Percentiles rank a stretch among this genome's conserved stretches.
Evolutionary conservation across 768 basidiomycete genomes (phyloP).

Genomic region (Lactarius hengduanensis): DNA sequence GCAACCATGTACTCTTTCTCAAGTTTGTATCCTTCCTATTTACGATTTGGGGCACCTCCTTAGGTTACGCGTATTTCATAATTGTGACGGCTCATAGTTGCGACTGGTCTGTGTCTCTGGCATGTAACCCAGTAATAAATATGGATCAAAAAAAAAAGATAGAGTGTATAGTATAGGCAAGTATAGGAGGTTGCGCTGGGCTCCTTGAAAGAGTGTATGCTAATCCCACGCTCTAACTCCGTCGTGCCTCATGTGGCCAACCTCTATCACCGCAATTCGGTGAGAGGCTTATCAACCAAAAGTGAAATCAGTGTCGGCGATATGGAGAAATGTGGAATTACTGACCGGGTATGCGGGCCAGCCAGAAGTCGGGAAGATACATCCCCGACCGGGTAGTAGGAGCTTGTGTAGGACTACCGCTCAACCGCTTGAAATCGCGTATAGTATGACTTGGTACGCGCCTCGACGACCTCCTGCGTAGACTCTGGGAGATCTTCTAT

Average conservation of each 20-base stretch:
- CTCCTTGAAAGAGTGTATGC: neutral
- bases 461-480: slow-evolving; percentile 88
- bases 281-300: slow-evolving; percentile 1
- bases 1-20: too few relatives aligned
- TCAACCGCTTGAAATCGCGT: slow-evolving; percentile 68
- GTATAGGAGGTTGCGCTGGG: neutral
- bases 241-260: neutral
- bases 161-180: neutral
- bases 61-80: too few relatives aligned
- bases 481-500: slow-evolving; percentile 88
- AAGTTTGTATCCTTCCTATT: too few relatives aligned
- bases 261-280: neutral
- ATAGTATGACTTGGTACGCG: slow-evolving; percentile 82
- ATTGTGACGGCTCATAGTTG: too few relatives aligned
- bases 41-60: too few relatives aligned
- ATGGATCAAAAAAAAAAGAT: neutral
- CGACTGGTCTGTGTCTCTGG: too few relatives aligned
- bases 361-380: neutral
- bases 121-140: too few relatives aligned
- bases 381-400: neutral
- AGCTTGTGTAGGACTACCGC: slow-evolving; percentile 16
- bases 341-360: neutral
- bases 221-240: neutral
- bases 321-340: neutral
- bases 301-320: neutral